Evolutionary conservation across 2,329 filamentous ascomycete species (phyloP).

Genomic region (Acephala macrosclerotiorum): DNA sequence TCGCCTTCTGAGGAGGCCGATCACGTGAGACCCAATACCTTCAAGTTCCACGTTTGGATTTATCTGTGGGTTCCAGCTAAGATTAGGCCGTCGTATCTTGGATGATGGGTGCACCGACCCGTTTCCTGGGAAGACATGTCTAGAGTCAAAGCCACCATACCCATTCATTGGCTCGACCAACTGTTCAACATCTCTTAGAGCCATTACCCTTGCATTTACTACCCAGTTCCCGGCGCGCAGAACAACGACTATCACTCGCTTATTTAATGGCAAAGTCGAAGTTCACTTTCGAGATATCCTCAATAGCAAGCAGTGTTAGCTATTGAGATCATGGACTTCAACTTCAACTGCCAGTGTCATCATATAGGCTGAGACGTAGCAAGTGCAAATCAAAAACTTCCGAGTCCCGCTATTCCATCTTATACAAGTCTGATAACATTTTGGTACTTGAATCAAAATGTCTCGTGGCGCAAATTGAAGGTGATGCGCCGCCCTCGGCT

Average conservation of each 20-base stretch:
- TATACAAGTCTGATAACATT: neutral
- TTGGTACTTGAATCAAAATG: neutral
- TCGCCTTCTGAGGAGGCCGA: no score
- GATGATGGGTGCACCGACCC: no score
- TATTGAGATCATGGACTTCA: neutral
- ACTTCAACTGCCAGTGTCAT: neutral
- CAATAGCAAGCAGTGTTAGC: neutral
- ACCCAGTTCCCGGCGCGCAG: neutral
- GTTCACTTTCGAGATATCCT: neutral
- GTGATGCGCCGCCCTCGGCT: conserved; percentile 6
- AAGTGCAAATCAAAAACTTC: neutral
- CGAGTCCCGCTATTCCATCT: neutral
- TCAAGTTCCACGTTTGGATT: no score
- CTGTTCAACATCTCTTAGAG: conserved; percentile 14
- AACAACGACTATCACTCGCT: neutral
- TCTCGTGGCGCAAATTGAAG: neutral
- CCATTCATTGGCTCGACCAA: neutral
- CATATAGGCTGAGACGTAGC: neutral
- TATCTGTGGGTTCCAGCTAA: no score
- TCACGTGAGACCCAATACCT: no score
- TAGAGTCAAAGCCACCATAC: neutral
- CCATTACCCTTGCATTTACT: neutral
- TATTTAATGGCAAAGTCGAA: neutral
- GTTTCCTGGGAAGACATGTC: neutral
- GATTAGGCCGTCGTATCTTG: no score